Evolutionary conservation across 176 grass and related monocot genomes (phyloP).

Genomic region (Zea mays): DNA sequence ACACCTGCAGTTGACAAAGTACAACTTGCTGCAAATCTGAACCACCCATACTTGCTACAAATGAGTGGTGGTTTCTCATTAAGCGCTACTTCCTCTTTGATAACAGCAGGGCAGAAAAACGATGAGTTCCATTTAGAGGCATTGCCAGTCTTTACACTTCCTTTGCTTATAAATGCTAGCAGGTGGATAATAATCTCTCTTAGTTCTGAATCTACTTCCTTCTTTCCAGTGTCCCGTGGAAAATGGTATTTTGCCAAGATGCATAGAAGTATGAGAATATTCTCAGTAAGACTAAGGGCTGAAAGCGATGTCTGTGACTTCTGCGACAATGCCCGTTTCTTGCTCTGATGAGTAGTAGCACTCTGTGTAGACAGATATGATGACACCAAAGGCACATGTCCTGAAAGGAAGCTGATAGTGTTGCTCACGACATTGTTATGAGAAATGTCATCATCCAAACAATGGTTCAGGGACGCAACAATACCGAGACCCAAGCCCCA

Average conservation of each 20-base stretch:
- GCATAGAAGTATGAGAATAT: conserved; percentile 72
- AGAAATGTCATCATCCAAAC: conserved; percentile 61
- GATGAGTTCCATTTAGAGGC: conserved; percentile 36
- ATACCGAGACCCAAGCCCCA: conserved; percentile 72
- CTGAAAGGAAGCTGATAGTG: conserved; percentile 66
- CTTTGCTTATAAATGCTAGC: conserved; percentile 88
- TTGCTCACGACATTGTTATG: conserved; percentile 48
- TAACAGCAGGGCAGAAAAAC: conserved; percentile 58
- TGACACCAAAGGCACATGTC: conserved; percentile 63
- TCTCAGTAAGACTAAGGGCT: conserved; percentile 69
- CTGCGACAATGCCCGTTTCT: conserved; percentile 52
- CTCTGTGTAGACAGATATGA: conserved; percentile 77
- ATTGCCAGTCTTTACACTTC: conserved; percentile 43
- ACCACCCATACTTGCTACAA: conserved; percentile 78
- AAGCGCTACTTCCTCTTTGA: conserved; percentile 67
- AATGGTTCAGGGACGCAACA: conserved; percentile 68
- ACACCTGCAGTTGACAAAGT: conserved; percentile 27
- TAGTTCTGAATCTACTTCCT: conserved; percentile 72
- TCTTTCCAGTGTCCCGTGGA: conserved; percentile 47
- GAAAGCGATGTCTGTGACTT: conserved; percentile 65
- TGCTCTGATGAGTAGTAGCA: conserved; percentile 51
- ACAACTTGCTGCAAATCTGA: conserved; percentile 45
- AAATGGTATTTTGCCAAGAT: conserved; percentile 66
- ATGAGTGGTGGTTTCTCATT: conserved; percentile 55
- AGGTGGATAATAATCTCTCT: conserved; percentile 80